phyloP scores from a whole-genome alignment of 768 basidiomycete species.

The Trametes coccinea region DNA sequence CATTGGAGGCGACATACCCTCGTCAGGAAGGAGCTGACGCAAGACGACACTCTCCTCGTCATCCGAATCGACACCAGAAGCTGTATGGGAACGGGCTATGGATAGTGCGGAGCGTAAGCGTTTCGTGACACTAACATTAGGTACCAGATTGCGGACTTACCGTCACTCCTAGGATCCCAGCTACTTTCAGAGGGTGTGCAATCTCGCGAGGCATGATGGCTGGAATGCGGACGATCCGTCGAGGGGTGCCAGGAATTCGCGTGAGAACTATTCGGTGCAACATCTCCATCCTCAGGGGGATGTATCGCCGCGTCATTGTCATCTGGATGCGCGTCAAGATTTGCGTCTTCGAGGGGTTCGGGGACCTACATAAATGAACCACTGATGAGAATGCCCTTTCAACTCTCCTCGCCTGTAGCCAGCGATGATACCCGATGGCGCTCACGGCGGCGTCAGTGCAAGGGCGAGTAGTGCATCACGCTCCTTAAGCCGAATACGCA shows the following conservation, averaged over 20 bases:
- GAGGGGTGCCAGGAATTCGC: no score
- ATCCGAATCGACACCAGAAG: constrained; percentile 7
- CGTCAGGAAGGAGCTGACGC: not conserved
- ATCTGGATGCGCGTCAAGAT: not conserved
- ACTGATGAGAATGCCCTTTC: constrained; percentile 21
- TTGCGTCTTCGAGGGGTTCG: constrained; percentile 36
- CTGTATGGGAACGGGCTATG: constrained; percentile 9
- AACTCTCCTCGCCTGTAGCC: not conserved
- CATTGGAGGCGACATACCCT: not conserved
- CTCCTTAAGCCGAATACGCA: constrained; percentile 11
- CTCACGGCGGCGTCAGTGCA: constrained; percentile 10
- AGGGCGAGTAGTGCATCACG: constrained; percentile 14
- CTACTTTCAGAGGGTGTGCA: constrained; percentile 4
- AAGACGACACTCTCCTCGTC: constrained; percentile 10
- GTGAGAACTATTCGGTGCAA: no score
- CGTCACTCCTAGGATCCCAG: constrained; percentile 8
- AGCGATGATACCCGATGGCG: not conserved
- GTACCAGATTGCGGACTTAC: not conserved
- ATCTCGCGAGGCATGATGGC: no score
- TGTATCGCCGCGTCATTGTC: not conserved
- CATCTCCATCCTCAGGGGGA: no score
- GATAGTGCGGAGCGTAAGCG: not conserved
- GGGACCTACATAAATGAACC: constrained; percentile 40
- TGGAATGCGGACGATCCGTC: no score
- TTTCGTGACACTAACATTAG: not conserved